A percentile compares a stretch with the other conserved stretches of the same genome.
These are phyloP conservation scores for Fusarium agapanthi DNA, from an alignment of 2,329 filamentous ascomycete species.

Conservation along the genomic window DNA sequence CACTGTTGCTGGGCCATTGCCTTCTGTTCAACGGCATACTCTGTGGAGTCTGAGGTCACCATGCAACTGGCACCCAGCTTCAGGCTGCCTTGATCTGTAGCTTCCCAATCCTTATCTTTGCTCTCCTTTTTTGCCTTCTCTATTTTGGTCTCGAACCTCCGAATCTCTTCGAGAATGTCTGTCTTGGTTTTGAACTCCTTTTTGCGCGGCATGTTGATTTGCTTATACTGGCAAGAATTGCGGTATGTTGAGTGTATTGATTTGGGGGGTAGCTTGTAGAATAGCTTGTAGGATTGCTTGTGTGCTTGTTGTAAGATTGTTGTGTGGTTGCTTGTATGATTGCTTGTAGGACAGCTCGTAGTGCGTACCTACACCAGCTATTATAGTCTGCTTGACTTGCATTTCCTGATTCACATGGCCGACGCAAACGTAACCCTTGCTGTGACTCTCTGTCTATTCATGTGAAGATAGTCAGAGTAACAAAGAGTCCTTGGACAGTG, in stretches of 20 bases:
- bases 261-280: background rate
- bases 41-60: background rate
- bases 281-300: background rate
- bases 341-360: rapidly evolving
- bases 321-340: background rate
- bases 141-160: background rate
- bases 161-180: background rate
- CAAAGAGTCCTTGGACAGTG: rapidly evolving
- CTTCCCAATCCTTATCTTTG: background rate
- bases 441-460: background rate
- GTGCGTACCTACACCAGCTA: background rate
- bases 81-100: no score
- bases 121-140: background rate
- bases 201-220: background rate
- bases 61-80: background rate
- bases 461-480: rapidly evolving
- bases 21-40: no score
- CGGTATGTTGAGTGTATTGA: rapidly evolving
- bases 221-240: rapidly evolving
- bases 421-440: rapidly evolving
- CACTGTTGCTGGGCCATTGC: background rate
- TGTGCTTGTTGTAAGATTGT: background rate
- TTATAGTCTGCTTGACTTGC: background rate
- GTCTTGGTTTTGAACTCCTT: background rate
- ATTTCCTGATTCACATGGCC: background rate